Evolutionary conservation across 108 stramenopile genomes (phyloP).

Genomic region (Poteriospumella lacustris): DNA sequence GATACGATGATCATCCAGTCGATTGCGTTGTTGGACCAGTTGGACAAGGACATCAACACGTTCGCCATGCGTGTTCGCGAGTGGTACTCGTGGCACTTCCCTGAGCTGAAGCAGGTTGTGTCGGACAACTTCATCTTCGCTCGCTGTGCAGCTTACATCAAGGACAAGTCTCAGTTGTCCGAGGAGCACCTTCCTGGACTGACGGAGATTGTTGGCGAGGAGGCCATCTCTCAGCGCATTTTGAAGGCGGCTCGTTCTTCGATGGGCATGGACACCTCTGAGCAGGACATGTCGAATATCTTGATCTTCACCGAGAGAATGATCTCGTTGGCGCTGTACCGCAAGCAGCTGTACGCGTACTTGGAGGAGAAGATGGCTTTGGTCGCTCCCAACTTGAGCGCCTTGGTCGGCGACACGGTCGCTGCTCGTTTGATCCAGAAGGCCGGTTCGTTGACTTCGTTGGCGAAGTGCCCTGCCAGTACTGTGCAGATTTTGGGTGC

Average conservation of each 20-base stretch:
- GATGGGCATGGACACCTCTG: slow-evolving; percentile 98
- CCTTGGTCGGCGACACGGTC: slow-evolving; percentile 96
- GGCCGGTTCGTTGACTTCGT: slow-evolving; percentile 91
- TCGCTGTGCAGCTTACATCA: slow-evolving; percentile 53
- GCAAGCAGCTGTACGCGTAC: slow-evolving; percentile 82
- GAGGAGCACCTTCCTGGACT: slow-evolving; percentile 62
- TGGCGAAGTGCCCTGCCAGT: slow-evolving; percentile 98
- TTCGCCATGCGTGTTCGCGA: slow-evolving; percentile 98
- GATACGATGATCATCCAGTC: slow-evolving; percentile 99
- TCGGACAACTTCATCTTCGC: slow-evolving; percentile 63
- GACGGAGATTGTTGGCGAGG: slow-evolving; percentile 80
- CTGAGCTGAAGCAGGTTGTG: slow-evolving; percentile 65
- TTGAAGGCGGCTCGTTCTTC: slow-evolving; percentile 79
- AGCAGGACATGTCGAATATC: slow-evolving; percentile 94
- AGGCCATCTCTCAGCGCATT: slow-evolving; percentile 73
- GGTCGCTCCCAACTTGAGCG: slow-evolving; percentile 93
- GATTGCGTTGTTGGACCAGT: slow-evolving; percentile 95
- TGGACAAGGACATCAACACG: slow-evolving; percentile 99
- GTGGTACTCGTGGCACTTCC: slow-evolving; percentile 98
- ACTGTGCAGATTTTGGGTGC: slow-evolving; percentile 98
- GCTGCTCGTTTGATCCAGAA: slow-evolving; percentile 97
- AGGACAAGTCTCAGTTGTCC: slow-evolving; percentile 44
- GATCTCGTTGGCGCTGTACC: slow-evolving; percentile 91
- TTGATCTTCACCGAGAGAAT: slow-evolving; percentile 91
- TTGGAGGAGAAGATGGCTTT: slow-evolving; percentile 88